Evolutionary conservation across 768 basidiomycete species (phyloP).

Genomic region (Trametes gibbosa): DNA sequence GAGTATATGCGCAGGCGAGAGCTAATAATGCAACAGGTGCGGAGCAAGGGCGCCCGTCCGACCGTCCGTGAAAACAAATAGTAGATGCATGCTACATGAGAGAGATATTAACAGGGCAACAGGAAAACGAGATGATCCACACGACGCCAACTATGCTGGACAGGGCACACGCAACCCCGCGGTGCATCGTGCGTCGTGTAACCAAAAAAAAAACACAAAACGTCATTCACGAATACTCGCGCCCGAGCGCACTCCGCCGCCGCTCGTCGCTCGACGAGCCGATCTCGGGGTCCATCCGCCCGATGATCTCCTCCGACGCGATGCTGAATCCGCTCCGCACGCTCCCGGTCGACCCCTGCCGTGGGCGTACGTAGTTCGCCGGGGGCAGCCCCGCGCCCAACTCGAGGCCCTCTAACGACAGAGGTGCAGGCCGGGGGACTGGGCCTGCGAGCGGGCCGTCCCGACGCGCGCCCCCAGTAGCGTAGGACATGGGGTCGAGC

Average conservation of each 20-base stretch:
- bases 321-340: slow-evolving; percentile 41
- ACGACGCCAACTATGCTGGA: no score
- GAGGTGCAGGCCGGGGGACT: background rate
- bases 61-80: background rate
- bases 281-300: slow-evolving; percentile 46
- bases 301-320: slow-evolving; percentile 50
- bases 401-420: no score
- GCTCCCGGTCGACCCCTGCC: slow-evolving; percentile 33
- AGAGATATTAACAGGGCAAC: slow-evolving; percentile 8
- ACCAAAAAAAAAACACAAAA: background rate
- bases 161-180: no score
- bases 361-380: slow-evolving; percentile 24
- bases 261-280: slow-evolving; percentile 24
- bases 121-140: background rate
- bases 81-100: slow-evolving; percentile 21
- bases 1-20: background rate
- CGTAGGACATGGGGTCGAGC: slow-evolving; percentile 1
- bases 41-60: slow-evolving; percentile 1
- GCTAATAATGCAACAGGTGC: slow-evolving; percentile 20
- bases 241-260: slow-evolving; percentile 12
- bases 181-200: background rate
- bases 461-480: background rate
- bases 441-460: slow-evolving; percentile 4
- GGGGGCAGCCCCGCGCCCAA: slow-evolving; percentile 6
- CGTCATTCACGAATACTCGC: background rate